phyloP scores from a whole-genome alignment of 148 eudicot species.

The Gaultheria prostrata region DNA sequence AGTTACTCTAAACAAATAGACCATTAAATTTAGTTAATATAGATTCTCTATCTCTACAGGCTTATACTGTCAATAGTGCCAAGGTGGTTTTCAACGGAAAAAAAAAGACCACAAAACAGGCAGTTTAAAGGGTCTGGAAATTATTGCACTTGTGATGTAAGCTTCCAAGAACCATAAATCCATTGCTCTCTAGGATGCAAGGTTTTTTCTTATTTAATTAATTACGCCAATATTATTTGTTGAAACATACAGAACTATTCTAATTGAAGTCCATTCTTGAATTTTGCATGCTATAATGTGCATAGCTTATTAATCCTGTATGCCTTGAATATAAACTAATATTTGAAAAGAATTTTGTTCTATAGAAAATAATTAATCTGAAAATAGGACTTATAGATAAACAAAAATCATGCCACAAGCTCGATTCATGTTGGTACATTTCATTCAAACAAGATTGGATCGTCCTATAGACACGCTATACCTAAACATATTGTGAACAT shows the following conservation, averaged over 20 bases:
- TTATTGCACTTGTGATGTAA: constrained; percentile 88
- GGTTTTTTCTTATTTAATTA: constrained; percentile 31
- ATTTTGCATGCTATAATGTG: too few species aligned
- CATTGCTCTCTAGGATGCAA: constrained; percentile 98
- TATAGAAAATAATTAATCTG: too few species aligned
- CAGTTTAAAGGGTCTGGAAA: constrained; percentile 89
- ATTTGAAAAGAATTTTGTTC: too few species aligned
- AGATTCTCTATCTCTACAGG: constrained; percentile 28
- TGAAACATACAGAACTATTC: background rate
- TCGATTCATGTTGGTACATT: too few species aligned
- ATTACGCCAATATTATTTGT: background rate
- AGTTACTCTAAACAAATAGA: constrained; percentile 34
- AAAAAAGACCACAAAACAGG: constrained; percentile 95
- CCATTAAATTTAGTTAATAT: background rate
- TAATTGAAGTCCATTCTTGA: too few species aligned
- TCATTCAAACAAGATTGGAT: too few species aligned
- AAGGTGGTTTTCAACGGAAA: constrained; percentile 75
- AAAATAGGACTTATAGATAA: too few species aligned
- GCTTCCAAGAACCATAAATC: constrained; percentile 86
- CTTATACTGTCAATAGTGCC: constrained; percentile 86
- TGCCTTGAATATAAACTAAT: too few species aligned
- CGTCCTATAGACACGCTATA: too few species aligned
- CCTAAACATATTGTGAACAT: too few species aligned
- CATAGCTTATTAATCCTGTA: too few species aligned
- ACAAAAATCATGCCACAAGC: too few species aligned